Percentiles rank a stretch among this genome's conserved stretches.
phyloP scores from a whole-genome alignment of 345 rosid genomes.

The Arabidopsis suecica region DNA sequence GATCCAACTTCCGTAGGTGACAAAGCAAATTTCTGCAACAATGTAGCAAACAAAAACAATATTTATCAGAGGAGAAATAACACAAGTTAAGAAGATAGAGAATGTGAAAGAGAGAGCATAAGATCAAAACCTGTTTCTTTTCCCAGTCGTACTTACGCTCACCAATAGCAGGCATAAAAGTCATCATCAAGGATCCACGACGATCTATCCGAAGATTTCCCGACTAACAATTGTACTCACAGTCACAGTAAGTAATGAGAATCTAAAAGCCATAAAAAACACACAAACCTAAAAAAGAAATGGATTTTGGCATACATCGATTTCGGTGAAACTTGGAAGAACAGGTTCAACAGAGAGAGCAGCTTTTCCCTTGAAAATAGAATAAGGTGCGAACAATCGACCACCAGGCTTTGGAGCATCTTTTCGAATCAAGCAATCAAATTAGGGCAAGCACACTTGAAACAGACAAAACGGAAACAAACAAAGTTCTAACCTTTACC shows the following conservation, averaged over 20 bases:
- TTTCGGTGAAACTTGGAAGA: slow-evolving; percentile 67
- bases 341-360: slow-evolving; percentile 77
- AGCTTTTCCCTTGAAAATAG: slow-evolving; percentile 88
- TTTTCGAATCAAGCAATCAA: slow-evolving; percentile 26
- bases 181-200: slow-evolving; percentile 75
- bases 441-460: background rate
- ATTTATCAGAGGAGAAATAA: background rate
- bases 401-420: slow-evolving; percentile 45
- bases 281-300: background rate
- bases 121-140: slow-evolving; percentile 67
- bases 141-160: slow-evolving; percentile 91
- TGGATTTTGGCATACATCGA: slow-evolving; percentile 49
- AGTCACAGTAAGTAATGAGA: slow-evolving; percentile 16
- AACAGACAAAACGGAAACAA: slow-evolving; percentile 4
- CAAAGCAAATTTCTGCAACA: slow-evolving; percentile 77
- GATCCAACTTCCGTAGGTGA: slow-evolving; percentile 94
- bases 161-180: slow-evolving; percentile 78
- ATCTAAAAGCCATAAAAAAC: slow-evolving; percentile 6
- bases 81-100: background rate
- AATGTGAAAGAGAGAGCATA: background rate
- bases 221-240: slow-evolving; percentile 48
- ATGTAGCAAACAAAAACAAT: slow-evolving; percentile 26
- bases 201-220: slow-evolving; percentile 66
- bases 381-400: slow-evolving; percentile 74
- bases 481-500: slow-evolving; percentile 43